Base-by-base conservation (phyloP, 495 filamentous ascomycete genomes). In the Bacidia gigantensis region DNA sequence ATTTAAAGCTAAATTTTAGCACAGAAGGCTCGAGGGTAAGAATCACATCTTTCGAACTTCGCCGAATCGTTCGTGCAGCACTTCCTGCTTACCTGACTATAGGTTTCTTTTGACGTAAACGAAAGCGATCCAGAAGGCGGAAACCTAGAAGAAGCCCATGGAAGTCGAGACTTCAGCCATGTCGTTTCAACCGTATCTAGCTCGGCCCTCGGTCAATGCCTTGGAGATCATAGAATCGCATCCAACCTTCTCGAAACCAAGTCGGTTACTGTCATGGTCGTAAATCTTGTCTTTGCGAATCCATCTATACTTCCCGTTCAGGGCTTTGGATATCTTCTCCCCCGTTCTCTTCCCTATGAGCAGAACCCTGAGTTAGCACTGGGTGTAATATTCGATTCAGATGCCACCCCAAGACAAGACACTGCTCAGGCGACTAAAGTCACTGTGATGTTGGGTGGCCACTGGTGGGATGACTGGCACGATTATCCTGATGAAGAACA, bases 391-490 rank as follows among this genome's bases (percentile, higher is more conserved):
- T 96, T 97, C 64, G 89, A 94, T 60, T 85, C 82, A 0, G 78
- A 87, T 45, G 74, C 83, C 44, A 72, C 70, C 14, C 54, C 66
- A 46, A 72, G 67, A 12, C 74, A 78, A 59, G 77, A 81, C 43
- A 65, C 69, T 22, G 70, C 65, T 10, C 63, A 65, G 0, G 87
- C 87, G 26, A 95, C 87, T 14, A 95, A 94, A 62, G 64, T 99
- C 26, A 96, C 90, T 12, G 84, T 97, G 48, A 94, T 99, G 85
- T 66, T 97, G 21, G 92, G 92, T 47, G 92, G 92, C 3, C 90
- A 96, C 67, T 89, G 83, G 70, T 97, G 89, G 90, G 78, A 86
- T 56, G 72, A 64, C 40, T 78, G 71, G 72, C 68, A 74, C 22
- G 69, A 70, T 38, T 71, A 72, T 41, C 84, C 84, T 0, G 70